Evolutionary conservation across 352 stramenopile species (phyloP).

Genomic region (Phytophthora europaea): DNA sequence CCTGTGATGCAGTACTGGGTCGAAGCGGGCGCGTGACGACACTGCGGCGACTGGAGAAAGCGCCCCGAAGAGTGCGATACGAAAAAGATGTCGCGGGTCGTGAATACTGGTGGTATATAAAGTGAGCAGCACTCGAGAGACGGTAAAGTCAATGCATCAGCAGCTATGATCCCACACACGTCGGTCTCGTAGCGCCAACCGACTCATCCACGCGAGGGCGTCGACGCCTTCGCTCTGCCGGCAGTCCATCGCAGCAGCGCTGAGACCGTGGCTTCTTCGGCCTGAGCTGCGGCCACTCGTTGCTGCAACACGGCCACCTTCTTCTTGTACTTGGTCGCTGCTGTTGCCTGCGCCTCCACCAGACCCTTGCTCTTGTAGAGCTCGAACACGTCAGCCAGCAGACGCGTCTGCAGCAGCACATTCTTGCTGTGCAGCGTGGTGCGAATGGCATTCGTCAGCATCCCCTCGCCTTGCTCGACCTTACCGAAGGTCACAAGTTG

Average conservation of each 20-base stretch:
- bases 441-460: constrained; percentile 66
- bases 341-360: constrained; percentile 50
- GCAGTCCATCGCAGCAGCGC: constrained; percentile 64
- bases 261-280: constrained; percentile 45
- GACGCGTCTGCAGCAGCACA: constrained; percentile 68
- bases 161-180: constrained; percentile 14
- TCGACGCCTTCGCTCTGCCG: constrained; percentile 17
- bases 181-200: constrained; percentile 15
- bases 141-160: constrained; percentile 4
- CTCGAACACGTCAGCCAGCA: constrained; percentile 68
- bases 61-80: constrained; percentile 6
- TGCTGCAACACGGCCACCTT: constrained; percentile 62
- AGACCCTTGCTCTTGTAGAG: constrained; percentile 58
- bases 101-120: constrained; percentile 17
- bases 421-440: constrained; percentile 73
- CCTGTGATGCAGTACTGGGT: constrained; percentile 38
- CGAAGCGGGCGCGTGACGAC: constrained; percentile 5
- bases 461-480: constrained; percentile 64
- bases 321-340: constrained; percentile 71
- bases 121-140: constrained; percentile 4
- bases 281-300: constrained; percentile 58
- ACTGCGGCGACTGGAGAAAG: constrained; percentile 21
- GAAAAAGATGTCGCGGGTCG: not conserved
- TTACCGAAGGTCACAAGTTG: constrained; percentile 54
- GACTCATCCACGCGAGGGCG: constrained; percentile 21